Evolutionary conservation across 768 basidiomycete genomes (phyloP), one percentile per base, ranked within the genome.

Genomic region (Lactifluus hygrophoroides): DNA sequence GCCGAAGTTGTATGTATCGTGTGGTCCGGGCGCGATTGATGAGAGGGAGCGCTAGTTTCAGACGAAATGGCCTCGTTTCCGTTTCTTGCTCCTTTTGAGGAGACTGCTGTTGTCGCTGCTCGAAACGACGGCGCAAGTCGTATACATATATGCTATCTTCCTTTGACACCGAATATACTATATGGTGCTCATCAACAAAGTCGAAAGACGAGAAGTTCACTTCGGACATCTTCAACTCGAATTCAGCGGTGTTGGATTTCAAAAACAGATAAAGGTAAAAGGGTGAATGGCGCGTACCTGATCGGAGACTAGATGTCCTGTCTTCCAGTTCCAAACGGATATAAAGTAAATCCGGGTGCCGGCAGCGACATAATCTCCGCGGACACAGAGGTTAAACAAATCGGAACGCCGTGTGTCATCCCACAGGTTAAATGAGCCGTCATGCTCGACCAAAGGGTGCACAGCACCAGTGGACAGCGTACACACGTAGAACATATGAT

Each of bases 301-400:
- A 11, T 51, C 43, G 7, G 35, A 56, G 17, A 56, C 49, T 3
- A 45, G 23, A 3, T 38, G 17, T 1, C 59, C 59, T 2, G 48
- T 60, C 54, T 60, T 60, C 59, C 59, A 60, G 23, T 60, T 60
- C 59, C 59, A 60, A 13, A 56, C 34, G 2, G 54, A 56, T n/a
- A 60, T 56, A 21, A 45, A 51, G 14, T 27, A 40, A 27, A 40
- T 27, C 23, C 43, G 49, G 17, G 49, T 40, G 54, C 17, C 49
- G 3, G 48, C 44, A 25, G 59, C 54, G 5, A 60, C 35, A 21
- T 40, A 56, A 23, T 60, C 59, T 1, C 59, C 59, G 11, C 35
- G 40, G 2, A 60, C 49, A 17, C 17, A 40, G 13, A 27, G 35
- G 28, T 40, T 21, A 13, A 14, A 28, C 17, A 54, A 17, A 5